Conservation (phyloP, 805 yeast genomes). For the Ascoidea asiatica region DNA sequence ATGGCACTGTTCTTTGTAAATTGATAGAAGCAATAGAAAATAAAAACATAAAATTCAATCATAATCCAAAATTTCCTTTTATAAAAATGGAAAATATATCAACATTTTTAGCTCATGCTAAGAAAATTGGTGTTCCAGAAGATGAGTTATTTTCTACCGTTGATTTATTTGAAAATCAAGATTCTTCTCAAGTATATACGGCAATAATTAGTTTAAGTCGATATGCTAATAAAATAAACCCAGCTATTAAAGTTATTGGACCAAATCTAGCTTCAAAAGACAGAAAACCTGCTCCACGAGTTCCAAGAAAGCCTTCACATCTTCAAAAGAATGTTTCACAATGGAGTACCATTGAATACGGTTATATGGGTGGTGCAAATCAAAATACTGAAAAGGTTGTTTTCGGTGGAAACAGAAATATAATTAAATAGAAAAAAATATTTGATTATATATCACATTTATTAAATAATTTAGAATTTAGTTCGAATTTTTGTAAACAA, state of each 20-base stretch:
- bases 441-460: too few relatives aligned
- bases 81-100: slow-evolving; percentile 75
- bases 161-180: slow-evolving; percentile 60
- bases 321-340: slow-evolving; percentile 21
- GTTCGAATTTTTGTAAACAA: too few relatives aligned
- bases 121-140: slow-evolving; percentile 56
- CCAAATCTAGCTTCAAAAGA: slow-evolving; percentile 31
- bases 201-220: slow-evolving; percentile 65
- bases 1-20: slow-evolving; percentile 44
- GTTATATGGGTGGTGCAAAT: slow-evolving; percentile 44
- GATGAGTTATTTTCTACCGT: slow-evolving; percentile 72
- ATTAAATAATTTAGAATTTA: too few relatives aligned
- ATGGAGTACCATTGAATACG: slow-evolving; percentile 51
- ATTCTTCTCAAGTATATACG: slow-evolving; percentile 69
- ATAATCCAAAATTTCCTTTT: slow-evolving; percentile 43
- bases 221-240: slow-evolving; percentile 42
- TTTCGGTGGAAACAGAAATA: slow-evolving; percentile 37
- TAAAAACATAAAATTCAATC: slow-evolving; percentile 32
- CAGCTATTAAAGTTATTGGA: slow-evolving; percentile 39
- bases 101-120: slow-evolving; percentile 50
- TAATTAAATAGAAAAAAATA: too few relatives aligned
- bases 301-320: slow-evolving; percentile 43
- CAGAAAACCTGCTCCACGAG: slow-evolving; percentile 29
- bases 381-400: slow-evolving; percentile 40
- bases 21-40: slow-evolving; percentile 28